These are phyloP conservation scores for Oryza glumipatula DNA, from an alignment of 176 grass and related monocot species.

Conservation along the genomic window DNA sequence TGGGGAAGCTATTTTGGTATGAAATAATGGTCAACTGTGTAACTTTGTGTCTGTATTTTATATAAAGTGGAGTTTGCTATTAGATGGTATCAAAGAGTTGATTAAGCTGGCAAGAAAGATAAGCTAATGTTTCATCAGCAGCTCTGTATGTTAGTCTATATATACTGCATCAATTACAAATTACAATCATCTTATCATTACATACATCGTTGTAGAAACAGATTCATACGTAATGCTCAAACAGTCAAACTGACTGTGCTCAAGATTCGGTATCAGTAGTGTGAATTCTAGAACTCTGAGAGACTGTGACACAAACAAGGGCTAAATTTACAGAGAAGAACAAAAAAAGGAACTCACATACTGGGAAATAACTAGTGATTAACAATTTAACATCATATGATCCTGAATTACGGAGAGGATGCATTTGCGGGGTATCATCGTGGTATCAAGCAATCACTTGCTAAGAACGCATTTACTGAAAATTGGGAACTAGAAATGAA, in stretches of 20 bases:
- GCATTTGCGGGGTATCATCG: background rate
- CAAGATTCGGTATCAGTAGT: background rate
- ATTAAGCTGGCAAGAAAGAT: constrained; percentile 31
- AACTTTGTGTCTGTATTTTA: constrained; percentile 37
- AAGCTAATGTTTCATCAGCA: constrained; percentile 18
- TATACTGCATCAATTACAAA: background rate
- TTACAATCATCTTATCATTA: background rate
- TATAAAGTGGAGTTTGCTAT: constrained; percentile 27
- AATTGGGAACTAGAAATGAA: background rate
- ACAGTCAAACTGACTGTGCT: background rate
- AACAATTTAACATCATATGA: background rate
- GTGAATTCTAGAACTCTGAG: background rate
- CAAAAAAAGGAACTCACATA: constrained; percentile 1
- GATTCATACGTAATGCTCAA: constrained; percentile 24
- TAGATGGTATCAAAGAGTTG: constrained; percentile 15
- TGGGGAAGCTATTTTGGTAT: background rate
- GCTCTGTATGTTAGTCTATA: constrained; percentile 5
- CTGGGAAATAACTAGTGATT: constrained; percentile 19
- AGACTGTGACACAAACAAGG: background rate
- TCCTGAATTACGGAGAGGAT: background rate
- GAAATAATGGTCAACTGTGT: background rate
- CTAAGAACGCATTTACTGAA: constrained; percentile 22
- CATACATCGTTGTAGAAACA: constrained; percentile 2
- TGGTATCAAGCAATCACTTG: background rate
- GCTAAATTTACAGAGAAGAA: background rate